Evolutionary conservation across 345 rosid genomes (phyloP), one percentile per base, ranked within the genome.

Genomic region (Viola odorata): DNA sequence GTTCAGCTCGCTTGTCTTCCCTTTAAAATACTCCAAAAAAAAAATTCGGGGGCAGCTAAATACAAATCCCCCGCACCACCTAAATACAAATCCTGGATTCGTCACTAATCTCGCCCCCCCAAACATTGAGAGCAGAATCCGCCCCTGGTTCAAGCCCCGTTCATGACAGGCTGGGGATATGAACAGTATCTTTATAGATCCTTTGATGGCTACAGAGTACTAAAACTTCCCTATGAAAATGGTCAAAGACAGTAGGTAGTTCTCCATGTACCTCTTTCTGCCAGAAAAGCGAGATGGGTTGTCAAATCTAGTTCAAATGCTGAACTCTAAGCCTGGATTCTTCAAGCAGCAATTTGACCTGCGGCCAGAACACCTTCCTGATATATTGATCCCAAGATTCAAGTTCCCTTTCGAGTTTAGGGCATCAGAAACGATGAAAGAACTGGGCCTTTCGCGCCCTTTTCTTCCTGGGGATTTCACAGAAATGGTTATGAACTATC

Each of bases 191-290:
- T 50, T 5, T 61, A 59, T 49, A 9, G 58, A 3, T 12, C 57
- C 37, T 68, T 55, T 39, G 65, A 72, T 8, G 65, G 65, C 32
- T 67, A 51, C 50, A 49, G 57, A 12, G 53, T 76, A 17, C 62
- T 71, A 12, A 45, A 65, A 37, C 55, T 73, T 36, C 80, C 77
- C n/a, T 73, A 72, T 57, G 45, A 59, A 57, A 63, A 16, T 13
- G 63, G 75, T 41, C 39, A n/a, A 0, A 56, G 72, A 50, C 3
- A 64, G 17, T 8, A 55, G 67, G 37, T 38, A 6, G 16, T 76
- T 68, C 37, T 45, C 73, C 44, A 71, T 71, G 68, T 41, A 68
- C 41, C 60, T 68, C 53, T 71, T 71, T 39, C 76, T 76, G 45
- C 71, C 71, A 17, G 58, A 64, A 13, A 57, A 45, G 38, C 49